phyloP scores from a whole-genome alignment of 306 rosid species.

The Malus domestica region ASM211411v1 NC_041793.1:20003501-20004000 shows the following conservation, averaged over 20 bases:
- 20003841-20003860: too few species aligned
- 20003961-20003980: slow-evolving; percentile 31
- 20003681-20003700: too few species aligned
- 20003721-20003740: too few species aligned
- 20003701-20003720: too few species aligned
- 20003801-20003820: too few species aligned
- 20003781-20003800: too few species aligned
- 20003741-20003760: too few species aligned
- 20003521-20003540: background rate
- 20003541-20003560: background rate
- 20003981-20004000: background rate
- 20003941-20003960: background rate
- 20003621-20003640: background rate
- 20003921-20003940: background rate
- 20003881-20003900: background rate
- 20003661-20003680: background rate
- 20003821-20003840: too few species aligned
- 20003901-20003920: background rate
- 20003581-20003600: slow-evolving; percentile 16
- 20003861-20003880: too few species aligned
- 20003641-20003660: background rate
- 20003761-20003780: too few species aligned
- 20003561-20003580: background rate
- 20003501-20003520: too few species aligned
- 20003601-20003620: background rate